phyloP scores from a whole-genome alignment of 2,329 filamentous ascomycete genomes.

The Laburnicola sp. region DNA sequence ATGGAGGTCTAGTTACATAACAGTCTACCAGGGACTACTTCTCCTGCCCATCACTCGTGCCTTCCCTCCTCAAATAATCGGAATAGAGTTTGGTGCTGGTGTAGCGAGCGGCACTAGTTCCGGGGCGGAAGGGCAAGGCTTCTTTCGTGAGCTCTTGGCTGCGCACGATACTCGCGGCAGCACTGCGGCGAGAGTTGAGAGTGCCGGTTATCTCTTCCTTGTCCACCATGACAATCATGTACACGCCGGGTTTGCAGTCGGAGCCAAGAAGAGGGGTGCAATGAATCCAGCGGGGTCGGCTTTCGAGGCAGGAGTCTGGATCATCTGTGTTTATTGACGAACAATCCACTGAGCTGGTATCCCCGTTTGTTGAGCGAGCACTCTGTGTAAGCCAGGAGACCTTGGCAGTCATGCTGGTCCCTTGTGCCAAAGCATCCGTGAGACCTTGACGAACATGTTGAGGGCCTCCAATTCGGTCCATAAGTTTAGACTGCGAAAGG shows the following conservation, averaged over 20 bases:
- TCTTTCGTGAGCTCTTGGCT: slow-evolving; percentile 5
- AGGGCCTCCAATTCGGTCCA: slow-evolving; percentile 51
- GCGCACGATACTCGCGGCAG: background rate
- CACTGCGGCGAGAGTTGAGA: slow-evolving; percentile 6
- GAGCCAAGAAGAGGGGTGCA: slow-evolving; percentile 70
- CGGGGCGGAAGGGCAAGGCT: slow-evolving; percentile 6
- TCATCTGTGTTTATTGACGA: slow-evolving; percentile 8
- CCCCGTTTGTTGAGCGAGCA: background rate
- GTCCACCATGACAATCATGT: slow-evolving; percentile 75
- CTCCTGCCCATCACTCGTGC: slow-evolving; percentile 3
- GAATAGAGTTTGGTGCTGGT: slow-evolving; percentile 22
- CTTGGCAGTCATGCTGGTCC: slow-evolving; percentile 72
- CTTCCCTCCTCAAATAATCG: slow-evolving; percentile 24
- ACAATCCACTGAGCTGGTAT: slow-evolving; percentile 4
- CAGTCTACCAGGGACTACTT: background rate
- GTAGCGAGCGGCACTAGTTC: slow-evolving; percentile 8
- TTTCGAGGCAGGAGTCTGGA: slow-evolving; percentile 42
- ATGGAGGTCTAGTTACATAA: too few relatives aligned
- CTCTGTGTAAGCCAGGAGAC: slow-evolving; percentile 60
- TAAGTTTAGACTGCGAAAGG: slow-evolving; percentile 50
- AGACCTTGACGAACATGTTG: slow-evolving; percentile 56
- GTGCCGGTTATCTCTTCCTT: slow-evolving; percentile 52
- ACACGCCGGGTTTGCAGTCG: slow-evolving; percentile 69
- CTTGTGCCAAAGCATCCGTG: slow-evolving; percentile 63
- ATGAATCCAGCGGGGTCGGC: slow-evolving; percentile 72